These are phyloP conservation scores for Phanerochaete sordida DNA, from an alignment of 768 basidiomycete species.

Conservation along the genomic window DNA sequence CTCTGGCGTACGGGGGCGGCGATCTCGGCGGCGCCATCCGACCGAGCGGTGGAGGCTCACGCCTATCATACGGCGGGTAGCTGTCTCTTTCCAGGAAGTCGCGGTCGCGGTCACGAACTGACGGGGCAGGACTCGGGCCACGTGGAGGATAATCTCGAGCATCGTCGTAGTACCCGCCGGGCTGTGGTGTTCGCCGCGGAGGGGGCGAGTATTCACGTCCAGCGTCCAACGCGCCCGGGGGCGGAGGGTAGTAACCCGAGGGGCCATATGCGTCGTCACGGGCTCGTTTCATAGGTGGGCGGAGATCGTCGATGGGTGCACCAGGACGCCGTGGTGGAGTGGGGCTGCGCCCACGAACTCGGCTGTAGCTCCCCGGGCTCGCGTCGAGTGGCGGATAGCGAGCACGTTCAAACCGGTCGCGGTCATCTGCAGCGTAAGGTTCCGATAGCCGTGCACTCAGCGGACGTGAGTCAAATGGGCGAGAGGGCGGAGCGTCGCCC, in stretches of 20 bases:
- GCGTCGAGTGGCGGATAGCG: conserved; percentile 18
- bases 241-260: conserved; percentile 13
- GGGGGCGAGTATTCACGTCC: conserved; percentile 13
- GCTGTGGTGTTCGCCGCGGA: conserved; percentile 17
- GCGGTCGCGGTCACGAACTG: conserved; percentile 8
- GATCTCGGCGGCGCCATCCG: conserved; percentile 19
- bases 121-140: conserved; percentile 9
- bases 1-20: conserved; percentile 17
- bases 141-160: conserved; percentile 9
- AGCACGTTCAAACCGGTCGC: conserved; percentile 17
- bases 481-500: conserved; percentile 6
- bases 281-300: conserved; percentile 25
- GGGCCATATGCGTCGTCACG: conserved; percentile 20
- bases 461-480: conserved; percentile 22
- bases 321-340: conserved; percentile 17
- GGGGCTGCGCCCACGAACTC: conserved; percentile 26
- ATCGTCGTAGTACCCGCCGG: conserved; percentile 20
- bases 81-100: conserved; percentile 9
- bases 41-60: conserved; percentile 6
- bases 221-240: not conserved
- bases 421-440: conserved; percentile 18
- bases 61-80: conserved; percentile 17
- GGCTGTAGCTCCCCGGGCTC: conserved; percentile 13
- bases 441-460: conserved; percentile 23
- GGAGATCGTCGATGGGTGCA: conserved; percentile 19